Conservation (phyloP, 208 protist genomes). For the Leishmania mexicana region DNA sequence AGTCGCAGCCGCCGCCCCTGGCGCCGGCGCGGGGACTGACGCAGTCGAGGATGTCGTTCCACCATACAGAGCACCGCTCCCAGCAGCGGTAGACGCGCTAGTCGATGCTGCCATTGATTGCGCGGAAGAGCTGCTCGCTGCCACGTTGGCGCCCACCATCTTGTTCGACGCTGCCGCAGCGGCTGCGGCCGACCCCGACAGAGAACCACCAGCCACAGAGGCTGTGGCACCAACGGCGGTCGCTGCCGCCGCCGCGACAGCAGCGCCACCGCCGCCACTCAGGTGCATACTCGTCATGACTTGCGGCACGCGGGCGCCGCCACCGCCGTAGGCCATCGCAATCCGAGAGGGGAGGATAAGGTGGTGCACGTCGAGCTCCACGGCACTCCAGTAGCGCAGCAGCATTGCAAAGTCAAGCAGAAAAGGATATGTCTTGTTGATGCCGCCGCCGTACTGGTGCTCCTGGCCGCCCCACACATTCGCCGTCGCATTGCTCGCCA, state of each 20-base stretch:
- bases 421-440: slow-evolving; percentile 13
- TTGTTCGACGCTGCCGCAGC: background rate
- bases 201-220: background rate
- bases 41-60: slow-evolving; percentile 8
- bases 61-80: background rate
- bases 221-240: background rate
- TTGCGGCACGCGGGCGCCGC: slow-evolving; percentile 17
- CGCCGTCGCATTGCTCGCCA: background rate
- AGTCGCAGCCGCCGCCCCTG: background rate
- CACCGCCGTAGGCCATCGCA: slow-evolving; percentile 26
- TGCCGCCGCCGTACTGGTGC: background rate
- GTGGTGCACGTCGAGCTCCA: slow-evolving; percentile 35
- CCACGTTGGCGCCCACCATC: background rate
- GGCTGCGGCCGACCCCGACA: background rate
- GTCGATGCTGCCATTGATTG: background rate
- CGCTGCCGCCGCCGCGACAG: background rate
- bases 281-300: slow-evolving; percentile 15
- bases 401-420: slow-evolving; percentile 30
- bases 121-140: no score
- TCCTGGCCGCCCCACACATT: background rate
- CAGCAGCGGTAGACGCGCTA: background rate
- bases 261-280: slow-evolving; percentile 9
- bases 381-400: slow-evolving; percentile 24
- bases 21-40: slow-evolving; percentile 1
- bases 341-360: slow-evolving; percentile 22